Conservation (phyloP, 345 rosid genomes). For the Brassica nigra region DNA sequence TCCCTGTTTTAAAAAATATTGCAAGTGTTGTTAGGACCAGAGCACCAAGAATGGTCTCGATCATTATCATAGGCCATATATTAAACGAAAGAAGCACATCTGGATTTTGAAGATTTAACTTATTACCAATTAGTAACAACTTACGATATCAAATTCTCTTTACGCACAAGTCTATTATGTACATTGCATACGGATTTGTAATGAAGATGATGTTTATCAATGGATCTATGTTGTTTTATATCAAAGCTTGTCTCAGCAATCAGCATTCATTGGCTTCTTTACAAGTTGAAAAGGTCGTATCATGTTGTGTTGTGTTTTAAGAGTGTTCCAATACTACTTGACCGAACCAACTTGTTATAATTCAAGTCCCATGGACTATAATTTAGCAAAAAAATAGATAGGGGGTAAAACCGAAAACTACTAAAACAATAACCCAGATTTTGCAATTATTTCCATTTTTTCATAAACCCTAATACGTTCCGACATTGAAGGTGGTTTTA, state of each 20-base stretch:
- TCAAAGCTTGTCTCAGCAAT: background rate
- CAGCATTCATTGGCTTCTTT: background rate
- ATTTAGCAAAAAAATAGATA: background rate
- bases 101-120: background rate
- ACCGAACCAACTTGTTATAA: background rate
- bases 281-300: background rate
- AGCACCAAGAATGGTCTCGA: background rate
- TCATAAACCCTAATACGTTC: slow-evolving; percentile 38
- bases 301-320: background rate
- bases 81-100: background rate
- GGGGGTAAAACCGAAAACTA: background rate
- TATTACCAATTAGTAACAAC: background rate
- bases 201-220: background rate
- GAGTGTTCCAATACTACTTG: background rate
- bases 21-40: background rate
- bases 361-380: background rate
- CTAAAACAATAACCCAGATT: background rate
- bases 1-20: slow-evolving; percentile 51
- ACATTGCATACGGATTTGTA: background rate
- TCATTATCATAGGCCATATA: background rate
- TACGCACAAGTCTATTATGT: too few relatives aligned
- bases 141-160: background rate
- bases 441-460: slow-evolving; percentile 1
- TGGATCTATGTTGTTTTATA: background rate
- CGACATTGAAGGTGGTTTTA: slow-evolving; percentile 23